These are phyloP conservation scores for Aspergillus glaucus DNA, from an alignment of 2,329 filamentous ascomycete species.

Conservation along the genomic window DNA sequence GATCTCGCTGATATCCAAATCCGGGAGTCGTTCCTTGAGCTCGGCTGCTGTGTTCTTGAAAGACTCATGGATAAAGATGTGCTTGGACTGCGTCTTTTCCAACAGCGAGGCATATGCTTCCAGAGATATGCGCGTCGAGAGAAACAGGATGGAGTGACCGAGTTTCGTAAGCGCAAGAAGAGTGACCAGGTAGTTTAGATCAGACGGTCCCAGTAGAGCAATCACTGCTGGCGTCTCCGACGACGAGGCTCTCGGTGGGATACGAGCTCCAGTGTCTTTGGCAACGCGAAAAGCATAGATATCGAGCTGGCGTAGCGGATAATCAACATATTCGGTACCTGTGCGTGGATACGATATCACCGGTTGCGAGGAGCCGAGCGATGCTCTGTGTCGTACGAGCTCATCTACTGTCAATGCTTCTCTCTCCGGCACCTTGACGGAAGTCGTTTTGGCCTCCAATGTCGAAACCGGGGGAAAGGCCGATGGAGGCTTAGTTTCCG, in stretches of 20 bases:
- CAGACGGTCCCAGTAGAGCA: constrained; percentile 48
- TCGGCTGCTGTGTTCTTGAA: constrained; percentile 18
- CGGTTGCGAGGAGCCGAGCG: constrained; percentile 26
- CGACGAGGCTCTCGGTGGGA: constrained; percentile 18
- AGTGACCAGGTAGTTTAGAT: constrained; percentile 51
- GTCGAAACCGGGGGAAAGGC: not conserved
- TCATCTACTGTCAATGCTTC: constrained; percentile 32
- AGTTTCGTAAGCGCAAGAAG: constrained; percentile 50
- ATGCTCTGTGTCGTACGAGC: constrained; percentile 34
- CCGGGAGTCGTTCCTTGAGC: constrained; percentile 14
- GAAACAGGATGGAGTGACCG: constrained; percentile 49
- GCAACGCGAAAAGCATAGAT: constrained; percentile 26
- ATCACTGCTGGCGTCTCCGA: constrained; percentile 34
- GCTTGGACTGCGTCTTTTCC: constrained; percentile 35
- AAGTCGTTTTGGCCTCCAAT: not conserved
- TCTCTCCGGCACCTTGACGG: not conserved
- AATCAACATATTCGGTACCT: constrained; percentile 43
- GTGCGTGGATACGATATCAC: constrained; percentile 42
- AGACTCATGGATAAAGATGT: constrained; percentile 26
- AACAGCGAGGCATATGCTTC: constrained; percentile 47
- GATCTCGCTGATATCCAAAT: constrained; percentile 23
- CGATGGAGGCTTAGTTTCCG: not conserved
- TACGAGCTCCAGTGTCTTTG: constrained; percentile 17
- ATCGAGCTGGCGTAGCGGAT: constrained; percentile 43
- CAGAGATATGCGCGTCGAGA: constrained; percentile 49